A percentile compares a stretch with the other conserved stretches of the same genome.
phyloP scores from a whole-genome alignment of 805 yeast genomes.

The Monosporozyma aerobia region DNA sequence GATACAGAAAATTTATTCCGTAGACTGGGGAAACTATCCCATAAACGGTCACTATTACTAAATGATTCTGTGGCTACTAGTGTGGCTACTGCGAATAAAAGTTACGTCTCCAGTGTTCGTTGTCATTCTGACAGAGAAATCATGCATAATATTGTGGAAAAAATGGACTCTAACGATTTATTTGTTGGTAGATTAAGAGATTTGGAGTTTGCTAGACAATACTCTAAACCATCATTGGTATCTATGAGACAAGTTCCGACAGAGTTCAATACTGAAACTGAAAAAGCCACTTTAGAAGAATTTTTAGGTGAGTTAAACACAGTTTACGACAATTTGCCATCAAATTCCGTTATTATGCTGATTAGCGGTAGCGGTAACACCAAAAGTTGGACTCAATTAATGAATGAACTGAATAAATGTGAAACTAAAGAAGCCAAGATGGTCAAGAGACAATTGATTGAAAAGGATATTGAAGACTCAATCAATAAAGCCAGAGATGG shows the following conservation, averaged over 20 bases:
- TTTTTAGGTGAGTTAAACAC: conserved; percentile 38
- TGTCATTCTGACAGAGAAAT: conserved; percentile 55
- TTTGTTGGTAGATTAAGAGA: conserved; percentile 50
- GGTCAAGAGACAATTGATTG: conserved; percentile 36
- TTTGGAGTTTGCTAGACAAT: conserved; percentile 37
- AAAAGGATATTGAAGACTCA: conserved; percentile 38
- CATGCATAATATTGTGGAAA: conserved; percentile 33
- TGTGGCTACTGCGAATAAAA: background rate
- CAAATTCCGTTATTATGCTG: conserved; percentile 49
- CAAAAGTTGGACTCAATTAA: conserved; percentile 34
- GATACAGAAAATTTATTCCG: conserved; percentile 37
- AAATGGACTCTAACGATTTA: conserved; percentile 37
- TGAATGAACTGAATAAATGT: conserved; percentile 34
- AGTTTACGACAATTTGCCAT: conserved; percentile 47
- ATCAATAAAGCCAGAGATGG: conserved; percentile 51
- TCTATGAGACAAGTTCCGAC: background rate
- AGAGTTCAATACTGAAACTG: background rate
- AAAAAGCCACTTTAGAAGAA: conserved; percentile 9
- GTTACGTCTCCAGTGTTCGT: conserved; percentile 24
- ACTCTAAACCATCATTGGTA: conserved; percentile 23
- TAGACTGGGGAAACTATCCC: conserved; percentile 27
- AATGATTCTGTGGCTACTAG: conserved; percentile 29
- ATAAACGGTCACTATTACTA: conserved; percentile 25
- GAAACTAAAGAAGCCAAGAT: conserved; percentile 32
- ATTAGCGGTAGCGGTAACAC: conserved; percentile 59